These are phyloP conservation scores for Phialophora tarda DNA, from an alignment of 2,329 filamentous ascomycete species.

Conservation along the genomic window DNA sequence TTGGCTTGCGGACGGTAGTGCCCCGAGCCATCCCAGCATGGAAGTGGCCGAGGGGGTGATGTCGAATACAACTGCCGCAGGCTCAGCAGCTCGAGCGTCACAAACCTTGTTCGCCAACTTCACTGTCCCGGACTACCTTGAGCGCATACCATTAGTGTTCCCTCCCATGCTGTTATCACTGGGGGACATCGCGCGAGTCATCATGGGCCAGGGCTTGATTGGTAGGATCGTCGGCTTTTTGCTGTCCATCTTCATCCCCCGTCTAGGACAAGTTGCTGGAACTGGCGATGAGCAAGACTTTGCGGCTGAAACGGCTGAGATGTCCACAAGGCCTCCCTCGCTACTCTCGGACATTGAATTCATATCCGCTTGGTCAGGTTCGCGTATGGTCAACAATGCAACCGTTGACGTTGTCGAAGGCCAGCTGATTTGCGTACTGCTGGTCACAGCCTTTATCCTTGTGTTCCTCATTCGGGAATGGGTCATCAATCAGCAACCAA, in stretches of 20 bases:
- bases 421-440: constrained; percentile 87
- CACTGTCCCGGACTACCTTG: constrained; percentile 23
- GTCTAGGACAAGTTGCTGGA: constrained; percentile 4
- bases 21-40: constrained; percentile 47
- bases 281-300: constrained; percentile 10
- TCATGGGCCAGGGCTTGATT: constrained; percentile 30
- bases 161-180: constrained; percentile 31
- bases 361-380: constrained; percentile 65
- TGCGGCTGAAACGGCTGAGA: constrained; percentile 21
- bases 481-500: constrained; percentile 96
- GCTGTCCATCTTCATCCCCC: constrained; percentile 25
- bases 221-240: constrained; percentile 28
- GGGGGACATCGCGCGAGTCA: constrained; percentile 27
- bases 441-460: constrained; percentile 94
- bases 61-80: constrained; percentile 20
- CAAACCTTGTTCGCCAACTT: constrained; percentile 12
- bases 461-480: constrained; percentile 96
- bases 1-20: constrained; percentile 85
- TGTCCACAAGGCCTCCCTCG: constrained; percentile 49
- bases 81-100: constrained; percentile 1
- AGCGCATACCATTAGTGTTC: constrained; percentile 29
- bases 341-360: constrained; percentile 65
- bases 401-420: constrained; percentile 87
- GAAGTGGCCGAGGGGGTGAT: constrained; percentile 9
- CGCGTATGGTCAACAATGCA: constrained; percentile 73